These are phyloP conservation scores for Physaria fendleri DNA, from an alignment of 345 rosid genomes.

Conservation along the genomic window DNA sequence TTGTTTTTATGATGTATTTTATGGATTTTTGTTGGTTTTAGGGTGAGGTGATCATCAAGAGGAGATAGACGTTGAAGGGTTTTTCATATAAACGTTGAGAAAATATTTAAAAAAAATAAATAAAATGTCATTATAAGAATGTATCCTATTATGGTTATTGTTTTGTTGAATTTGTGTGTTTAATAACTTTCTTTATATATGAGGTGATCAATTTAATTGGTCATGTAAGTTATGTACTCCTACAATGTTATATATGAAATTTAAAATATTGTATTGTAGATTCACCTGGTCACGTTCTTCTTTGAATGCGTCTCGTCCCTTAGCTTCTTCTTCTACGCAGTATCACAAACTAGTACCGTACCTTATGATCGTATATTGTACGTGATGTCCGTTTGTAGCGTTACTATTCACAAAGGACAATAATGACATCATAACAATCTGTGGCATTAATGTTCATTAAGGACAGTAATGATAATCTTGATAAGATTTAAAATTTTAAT, in stretches of 20 bases:
- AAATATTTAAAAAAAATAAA: slow-evolving; percentile 2
- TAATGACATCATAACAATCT: too few species aligned
- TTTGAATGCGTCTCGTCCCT: not conserved
- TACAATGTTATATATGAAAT: slow-evolving; percentile 5
- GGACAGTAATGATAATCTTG: too few species aligned
- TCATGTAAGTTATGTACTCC: slow-evolving; percentile 8
- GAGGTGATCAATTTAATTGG: slow-evolving; percentile 11
- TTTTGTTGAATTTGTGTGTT: slow-evolving; percentile 7
- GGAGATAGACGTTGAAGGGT: not conserved
- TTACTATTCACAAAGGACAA: too few species aligned
- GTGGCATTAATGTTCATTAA: too few species aligned
- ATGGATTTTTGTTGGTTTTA: slow-evolving; percentile 20
- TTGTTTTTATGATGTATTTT: too few species aligned
- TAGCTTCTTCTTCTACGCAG: not conserved
- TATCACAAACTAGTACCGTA: not conserved
- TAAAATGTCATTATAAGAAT: slow-evolving; percentile 11
- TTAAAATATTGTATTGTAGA: not conserved
- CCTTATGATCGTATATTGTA: not conserved
- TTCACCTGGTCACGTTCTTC: not conserved
- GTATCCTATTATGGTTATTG: not conserved
- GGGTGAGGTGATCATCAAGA: slow-evolving; percentile 13
- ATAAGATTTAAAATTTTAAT: too few species aligned
- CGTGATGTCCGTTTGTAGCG: too few species aligned
- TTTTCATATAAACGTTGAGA: slow-evolving; percentile 2
- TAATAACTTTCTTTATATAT: not conserved